Evolutionary conservation across 179 eudicot species (phyloP).

Genomic region (Drosera spatulata): DNA sequence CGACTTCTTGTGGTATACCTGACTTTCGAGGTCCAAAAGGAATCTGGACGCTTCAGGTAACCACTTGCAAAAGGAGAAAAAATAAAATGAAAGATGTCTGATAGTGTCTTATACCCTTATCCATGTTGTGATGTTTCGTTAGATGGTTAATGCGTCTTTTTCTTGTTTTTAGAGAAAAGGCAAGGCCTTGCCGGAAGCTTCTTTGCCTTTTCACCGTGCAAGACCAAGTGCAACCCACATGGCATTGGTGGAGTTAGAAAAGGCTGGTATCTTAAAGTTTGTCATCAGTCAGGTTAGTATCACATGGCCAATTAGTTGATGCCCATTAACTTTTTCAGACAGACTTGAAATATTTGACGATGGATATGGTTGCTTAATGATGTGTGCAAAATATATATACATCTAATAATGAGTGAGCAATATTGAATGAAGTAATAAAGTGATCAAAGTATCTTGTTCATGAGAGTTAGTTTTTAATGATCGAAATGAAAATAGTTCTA

Average conservation of each 20-base stretch:
- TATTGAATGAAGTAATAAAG: too few species aligned
- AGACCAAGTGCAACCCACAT: constrained; percentile 89
- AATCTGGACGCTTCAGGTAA: constrained; percentile 98
- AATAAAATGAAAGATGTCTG: not conserved
- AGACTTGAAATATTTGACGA: not conserved
- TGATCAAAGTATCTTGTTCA: too few species aligned
- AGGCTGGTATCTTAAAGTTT: constrained; percentile 78
- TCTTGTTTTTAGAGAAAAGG: constrained; percentile 47
- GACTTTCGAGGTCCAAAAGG: constrained; percentile 99
- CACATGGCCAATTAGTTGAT: not conserved
- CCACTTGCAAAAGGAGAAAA: too few species aligned
- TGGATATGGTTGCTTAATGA: not conserved
- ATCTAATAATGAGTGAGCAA: too few species aligned
- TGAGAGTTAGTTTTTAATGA: too few species aligned
- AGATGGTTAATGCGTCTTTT: not conserved
- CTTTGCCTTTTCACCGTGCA: constrained; percentile 94
- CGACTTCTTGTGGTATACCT: constrained; percentile 98
- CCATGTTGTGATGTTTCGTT: not conserved
- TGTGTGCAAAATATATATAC: too few species aligned
- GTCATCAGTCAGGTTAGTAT: constrained; percentile 78
- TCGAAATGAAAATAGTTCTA: too few species aligned
- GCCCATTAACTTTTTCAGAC: not conserved
- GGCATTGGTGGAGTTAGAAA: constrained; percentile 91
- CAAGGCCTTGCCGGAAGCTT: constrained; percentile 77
- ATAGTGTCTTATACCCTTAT: not conserved